Conservation (phyloP, 352 stramenopile species). For the Peronospora farinosa region DNA sequence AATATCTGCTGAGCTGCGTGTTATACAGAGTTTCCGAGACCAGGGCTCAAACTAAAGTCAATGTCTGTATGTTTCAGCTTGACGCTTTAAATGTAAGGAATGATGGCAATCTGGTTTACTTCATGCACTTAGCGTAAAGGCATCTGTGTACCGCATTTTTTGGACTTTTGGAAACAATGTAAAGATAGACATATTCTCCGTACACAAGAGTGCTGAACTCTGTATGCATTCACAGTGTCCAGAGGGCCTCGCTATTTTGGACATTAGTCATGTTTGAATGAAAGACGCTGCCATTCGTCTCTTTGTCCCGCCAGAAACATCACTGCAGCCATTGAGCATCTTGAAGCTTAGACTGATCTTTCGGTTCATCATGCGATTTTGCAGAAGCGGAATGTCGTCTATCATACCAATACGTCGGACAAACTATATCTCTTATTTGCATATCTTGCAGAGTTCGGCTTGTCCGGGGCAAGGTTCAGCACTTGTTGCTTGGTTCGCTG, state of each 20-base stretch:
- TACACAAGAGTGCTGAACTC: too few relatives aligned
- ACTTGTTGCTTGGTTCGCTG: constrained; percentile 11
- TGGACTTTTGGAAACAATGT: not conserved
- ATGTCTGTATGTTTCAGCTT: constrained; percentile 13
- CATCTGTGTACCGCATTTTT: too few relatives aligned
- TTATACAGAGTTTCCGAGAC: constrained; percentile 8
- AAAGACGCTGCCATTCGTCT: constrained; percentile 5
- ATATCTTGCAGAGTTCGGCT: not conserved
- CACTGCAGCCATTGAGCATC: constrained; percentile 7
- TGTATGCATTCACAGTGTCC: constrained; percentile 2
- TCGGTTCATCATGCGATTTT: constrained; percentile 13
- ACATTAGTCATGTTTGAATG: constrained; percentile 2
- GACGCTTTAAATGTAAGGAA: not conserved
- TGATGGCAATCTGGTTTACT: not conserved
- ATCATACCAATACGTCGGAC: too few relatives aligned
- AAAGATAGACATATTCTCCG: not conserved
- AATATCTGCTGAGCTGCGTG: constrained; percentile 16
- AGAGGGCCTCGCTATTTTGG: constrained; percentile 18
- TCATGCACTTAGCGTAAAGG: too few relatives aligned
- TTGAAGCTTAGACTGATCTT: constrained; percentile 17
- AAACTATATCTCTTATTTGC: too few relatives aligned
- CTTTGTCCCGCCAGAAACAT: constrained; percentile 5
- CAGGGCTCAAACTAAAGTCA: constrained; percentile 7
- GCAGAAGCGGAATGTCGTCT: too few relatives aligned
- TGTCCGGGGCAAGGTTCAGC: constrained; percentile 13